Conservation (phyloP, 805 yeast species). For the Myxozyma melibiosi region DNA sequence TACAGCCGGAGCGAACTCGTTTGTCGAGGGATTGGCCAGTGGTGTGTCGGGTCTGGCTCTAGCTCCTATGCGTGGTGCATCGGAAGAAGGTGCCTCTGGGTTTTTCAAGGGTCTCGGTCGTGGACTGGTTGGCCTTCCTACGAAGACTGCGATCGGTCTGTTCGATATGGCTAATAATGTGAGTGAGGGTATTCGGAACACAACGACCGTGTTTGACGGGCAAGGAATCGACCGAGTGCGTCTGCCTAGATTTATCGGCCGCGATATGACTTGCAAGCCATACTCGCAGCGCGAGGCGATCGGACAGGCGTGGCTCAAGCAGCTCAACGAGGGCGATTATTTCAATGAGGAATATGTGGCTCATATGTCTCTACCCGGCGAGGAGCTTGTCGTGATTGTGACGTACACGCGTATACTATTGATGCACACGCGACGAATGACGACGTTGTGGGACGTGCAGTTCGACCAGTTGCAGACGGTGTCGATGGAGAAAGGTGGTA, state of each 20-base stretch:
- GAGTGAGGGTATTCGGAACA: slow-evolving; percentile 89
- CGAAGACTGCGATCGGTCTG: slow-evolving; percentile 93
- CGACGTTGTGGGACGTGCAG: slow-evolving; percentile 69
- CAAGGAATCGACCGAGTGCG: slow-evolving; percentile 78
- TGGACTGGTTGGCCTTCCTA: slow-evolving; percentile 93
- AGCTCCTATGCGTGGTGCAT: slow-evolving; percentile 89
- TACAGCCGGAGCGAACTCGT: slow-evolving; percentile 82
- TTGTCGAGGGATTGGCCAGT: slow-evolving; percentile 81
- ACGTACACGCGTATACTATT: slow-evolving; percentile 71
- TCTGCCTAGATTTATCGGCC: slow-evolving; percentile 73
- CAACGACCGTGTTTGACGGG: slow-evolving; percentile 85
- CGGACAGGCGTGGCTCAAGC: slow-evolving; percentile 91
- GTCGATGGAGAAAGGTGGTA: slow-evolving; percentile 76
- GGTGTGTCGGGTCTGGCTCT: slow-evolving; percentile 89
- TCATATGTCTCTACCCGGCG: slow-evolving; percentile 80
- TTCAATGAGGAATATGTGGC: slow-evolving; percentile 78
- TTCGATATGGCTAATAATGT: slow-evolving; percentile 90
- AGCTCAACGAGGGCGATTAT: slow-evolving; percentile 77
- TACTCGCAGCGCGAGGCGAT: slow-evolving; percentile 82
- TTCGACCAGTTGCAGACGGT: slow-evolving; percentile 70
- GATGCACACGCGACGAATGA: slow-evolving; percentile 61
- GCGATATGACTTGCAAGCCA: slow-evolving; percentile 72
- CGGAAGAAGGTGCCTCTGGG: slow-evolving; percentile 86
- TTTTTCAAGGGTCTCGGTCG: slow-evolving; percentile 92
- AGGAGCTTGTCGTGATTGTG: slow-evolving; percentile 73